Base-by-base conservation (phyloP, 1,139 yeast species). In the Hyphopichia buzzinii region DNA sequence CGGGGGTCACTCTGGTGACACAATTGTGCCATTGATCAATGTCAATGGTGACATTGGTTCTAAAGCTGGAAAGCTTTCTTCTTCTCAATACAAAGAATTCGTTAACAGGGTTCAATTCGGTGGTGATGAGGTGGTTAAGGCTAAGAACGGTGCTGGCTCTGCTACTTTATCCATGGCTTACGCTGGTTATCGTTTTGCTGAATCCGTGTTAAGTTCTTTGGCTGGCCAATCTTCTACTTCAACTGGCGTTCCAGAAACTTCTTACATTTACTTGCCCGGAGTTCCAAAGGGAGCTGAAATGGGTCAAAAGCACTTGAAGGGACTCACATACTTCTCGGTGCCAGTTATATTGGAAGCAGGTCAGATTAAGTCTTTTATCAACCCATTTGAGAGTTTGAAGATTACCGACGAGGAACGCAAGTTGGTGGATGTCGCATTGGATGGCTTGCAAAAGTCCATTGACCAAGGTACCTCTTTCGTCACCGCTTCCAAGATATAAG, bases 141-240 rank as follows among this genome's bases (percentile, higher is more conserved):
- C 89, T 17, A 83, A 83, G 57, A 74, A 80, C 46, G 89, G 89
- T 42, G 81, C 81, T 28, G 90, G 90, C 8, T 80, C 87, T 7
- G 90, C 89, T 19, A 83, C 90, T 12, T 69, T 83, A 47, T 79
- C 86, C 2, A 83, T 83, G 90, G 88, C 89, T 13, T 77, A 74
- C 49, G 88, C 89, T 21, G 90, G 87, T 27, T 81, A 78, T 61
- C 68, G 81, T 46, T 82, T 83, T 60, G 79, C 84, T 21, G 76
- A 73, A 43, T 60, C 64, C 31, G 64, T 79, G 22, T 57, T 79
- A 38, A 57, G 58, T 35, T 75, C 82, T 3, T 53, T 65, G 36
- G 50, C 61, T 13, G 69, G 74, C 11, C 54, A 43, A 8, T 28
- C 46, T 13, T 46, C 50, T 16, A 39, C 48, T 13, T 42, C 47